Base-by-base conservation (phyloP, 768 basidiomycete species). In the Suillus sp. region DNA sequence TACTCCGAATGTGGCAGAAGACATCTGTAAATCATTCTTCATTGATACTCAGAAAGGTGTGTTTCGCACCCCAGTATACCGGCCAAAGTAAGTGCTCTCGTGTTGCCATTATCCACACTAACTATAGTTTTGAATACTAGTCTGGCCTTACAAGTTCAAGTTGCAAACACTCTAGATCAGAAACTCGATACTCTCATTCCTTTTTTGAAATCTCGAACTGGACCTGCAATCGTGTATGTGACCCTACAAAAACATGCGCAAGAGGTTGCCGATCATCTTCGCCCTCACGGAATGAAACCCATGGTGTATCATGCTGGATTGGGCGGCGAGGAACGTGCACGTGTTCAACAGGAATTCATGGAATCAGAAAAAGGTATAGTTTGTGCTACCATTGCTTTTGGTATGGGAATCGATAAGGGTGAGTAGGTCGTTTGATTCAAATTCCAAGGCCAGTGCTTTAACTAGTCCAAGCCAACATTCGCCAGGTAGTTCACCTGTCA, bases 341-440 rank as follows among this genome's bases (percentile, higher is more conserved):
- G 63, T 14, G 74, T 80, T 2, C 81, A 80, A 61, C 66, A 72
- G 11, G 61, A 66, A 32, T 81, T 82, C 66, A 81, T 82, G 81
- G 68, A 68, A 6, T 75, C 75, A 10, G 70, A 67, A 0, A 72
- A 72, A 35, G 74, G 71, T n/a, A 73, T 82, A n/a, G 79, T 81
- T 13, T 76, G 74, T 55, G 77, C 75, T 5, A 82, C 81, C 0
- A 81, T 81, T 37, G 81, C 81, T 0, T 82, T 82, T 58, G 81
- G 81, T 3, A 80, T 82, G 79, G 80, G 80, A 8, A 79, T 82
- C 38, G 80, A 81, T 65, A 77, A 78, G 65, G 70, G 76, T 73
- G 45, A 59, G 66, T 51, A 1, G 6, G 5, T 48, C 2, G 13
- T 59, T 65, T 13, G 20, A 11, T 50, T 65, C 25, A 20, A 16